Conservation (phyloP, 371 early-diverging fungal species). For the Basidiobolus meristosporus region DNA sequence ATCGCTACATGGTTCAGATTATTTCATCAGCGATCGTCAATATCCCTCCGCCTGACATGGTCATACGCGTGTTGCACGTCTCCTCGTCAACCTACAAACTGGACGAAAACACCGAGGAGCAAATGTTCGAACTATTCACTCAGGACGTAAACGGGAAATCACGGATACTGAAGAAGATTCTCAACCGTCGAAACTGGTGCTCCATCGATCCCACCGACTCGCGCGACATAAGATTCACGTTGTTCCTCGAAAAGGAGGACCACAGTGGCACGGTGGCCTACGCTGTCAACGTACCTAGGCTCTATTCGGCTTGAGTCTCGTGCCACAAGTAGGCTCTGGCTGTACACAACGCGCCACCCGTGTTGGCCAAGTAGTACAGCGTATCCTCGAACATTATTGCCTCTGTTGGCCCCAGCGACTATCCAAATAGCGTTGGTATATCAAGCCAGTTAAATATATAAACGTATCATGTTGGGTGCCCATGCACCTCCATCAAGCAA, state of each 20-base stretch:
- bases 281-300: neutral
- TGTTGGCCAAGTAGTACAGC: too few relatives aligned
- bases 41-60: conserved; percentile 14
- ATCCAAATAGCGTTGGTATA: too few relatives aligned
- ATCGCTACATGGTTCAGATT: conserved; percentile 50
- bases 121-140: conserved; percentile 20
- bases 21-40: conserved; percentile 64
- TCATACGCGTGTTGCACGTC: conserved; percentile 13
- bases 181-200: conserved; percentile 15
- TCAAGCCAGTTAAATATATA: too few relatives aligned
- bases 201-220: neutral
- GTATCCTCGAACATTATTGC: too few relatives aligned
- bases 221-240: neutral
- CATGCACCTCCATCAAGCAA: too few relatives aligned
- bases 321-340: too few relatives aligned
- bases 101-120: conserved; percentile 19
- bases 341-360: too few relatives aligned
- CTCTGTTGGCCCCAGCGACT: too few relatives aligned
- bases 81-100: conserved; percentile 11
- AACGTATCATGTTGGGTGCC: too few relatives aligned
- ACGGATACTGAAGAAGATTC: conserved; percentile 11
- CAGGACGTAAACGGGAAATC: conserved; percentile 19
- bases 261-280: conserved; percentile 1
- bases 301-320: too few relatives aligned
- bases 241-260: neutral